These are phyloP conservation scores for Rhazya stricta DNA, from an alignment of 257 asterid species.

Conservation along the genomic window DNA sequence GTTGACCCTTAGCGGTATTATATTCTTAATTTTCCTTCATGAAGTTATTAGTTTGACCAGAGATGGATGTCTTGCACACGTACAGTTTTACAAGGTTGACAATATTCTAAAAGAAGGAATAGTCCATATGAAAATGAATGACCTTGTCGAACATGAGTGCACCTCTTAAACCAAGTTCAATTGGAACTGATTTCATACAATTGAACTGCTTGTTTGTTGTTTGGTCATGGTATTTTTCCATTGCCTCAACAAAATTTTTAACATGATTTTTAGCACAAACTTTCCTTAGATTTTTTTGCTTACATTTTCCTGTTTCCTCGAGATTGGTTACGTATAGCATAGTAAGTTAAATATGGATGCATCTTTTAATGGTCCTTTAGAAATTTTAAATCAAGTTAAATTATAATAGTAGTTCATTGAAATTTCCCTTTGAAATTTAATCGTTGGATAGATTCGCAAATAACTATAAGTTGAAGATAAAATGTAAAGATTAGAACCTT, in stretches of 20 bases:
- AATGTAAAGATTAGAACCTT: slow-evolving; percentile 6
- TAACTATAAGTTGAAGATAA: not conserved
- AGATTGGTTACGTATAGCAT: not conserved
- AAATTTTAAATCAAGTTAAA: not conserved
- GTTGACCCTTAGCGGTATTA: not conserved
- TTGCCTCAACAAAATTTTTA: not conserved
- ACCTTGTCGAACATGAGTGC: not conserved
- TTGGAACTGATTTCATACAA: not conserved
- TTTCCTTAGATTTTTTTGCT: not conserved
- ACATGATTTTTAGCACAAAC: not conserved
- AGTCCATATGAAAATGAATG: not conserved
- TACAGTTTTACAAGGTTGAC: not conserved
- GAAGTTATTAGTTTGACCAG: not conserved
- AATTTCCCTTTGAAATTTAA: not conserved
- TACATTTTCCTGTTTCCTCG: not conserved
- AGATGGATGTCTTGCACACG: not conserved
- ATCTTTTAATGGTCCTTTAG: not conserved
- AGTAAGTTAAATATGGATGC: not conserved
- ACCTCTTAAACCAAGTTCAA: not conserved
- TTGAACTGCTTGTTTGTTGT: not conserved
- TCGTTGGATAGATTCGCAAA: not conserved
- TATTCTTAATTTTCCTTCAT: not conserved
- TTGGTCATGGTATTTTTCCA: not conserved
- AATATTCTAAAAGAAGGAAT: slow-evolving; percentile 4
- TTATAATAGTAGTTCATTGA: not conserved